phyloP scores from a whole-genome alignment of 768 basidiomycete genomes.

The Crassisporium funariophilum region DNA sequence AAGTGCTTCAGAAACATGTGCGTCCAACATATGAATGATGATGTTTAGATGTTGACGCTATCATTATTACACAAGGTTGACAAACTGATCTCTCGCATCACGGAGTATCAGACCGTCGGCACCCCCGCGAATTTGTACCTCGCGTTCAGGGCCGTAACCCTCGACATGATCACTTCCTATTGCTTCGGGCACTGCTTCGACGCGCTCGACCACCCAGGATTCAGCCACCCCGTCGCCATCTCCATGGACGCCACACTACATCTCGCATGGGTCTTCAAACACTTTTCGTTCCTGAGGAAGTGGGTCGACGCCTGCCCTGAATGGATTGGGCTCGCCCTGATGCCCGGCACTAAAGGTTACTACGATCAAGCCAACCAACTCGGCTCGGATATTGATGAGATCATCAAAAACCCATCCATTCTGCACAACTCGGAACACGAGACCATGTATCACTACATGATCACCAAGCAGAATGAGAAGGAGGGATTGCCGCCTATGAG shows the following conservation, averaged over 20 bases:
- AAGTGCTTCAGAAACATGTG: conserved; percentile 29
- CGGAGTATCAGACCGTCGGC: conserved; percentile 1
- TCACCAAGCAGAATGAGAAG: conserved; percentile 16
- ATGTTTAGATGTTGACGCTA: not conserved
- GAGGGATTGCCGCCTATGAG: conserved; percentile 14
- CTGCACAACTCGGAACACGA: conserved; percentile 32
- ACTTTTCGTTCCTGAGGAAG: conserved; percentile 23
- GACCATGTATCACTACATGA: conserved; percentile 37
- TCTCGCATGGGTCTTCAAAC: conserved; percentile 14
- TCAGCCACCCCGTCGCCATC: conserved; percentile 27
- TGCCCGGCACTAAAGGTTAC: conserved; percentile 17
- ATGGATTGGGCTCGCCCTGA: conserved; percentile 15
- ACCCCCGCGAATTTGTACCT: conserved; percentile 22
- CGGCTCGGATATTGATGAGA: conserved; percentile 24
- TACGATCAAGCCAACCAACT: conserved; percentile 15
- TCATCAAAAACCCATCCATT: conserved; percentile 24
- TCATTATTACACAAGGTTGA: conserved; percentile 19
- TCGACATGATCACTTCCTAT: conserved; percentile 34
- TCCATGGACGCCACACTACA: conserved; percentile 17
- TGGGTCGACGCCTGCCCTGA: conserved; percentile 17
- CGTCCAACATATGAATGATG: not conserved
- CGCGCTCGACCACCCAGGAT: conserved; percentile 23
- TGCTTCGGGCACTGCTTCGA: conserved; percentile 31
- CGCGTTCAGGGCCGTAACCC: conserved; percentile 27
- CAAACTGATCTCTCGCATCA: conserved; percentile 19